These are phyloP conservation scores for Tylopilus sp. DNA, from an alignment of 1,284 basidiomycete genomes.

Conservation along the genomic window DNA sequence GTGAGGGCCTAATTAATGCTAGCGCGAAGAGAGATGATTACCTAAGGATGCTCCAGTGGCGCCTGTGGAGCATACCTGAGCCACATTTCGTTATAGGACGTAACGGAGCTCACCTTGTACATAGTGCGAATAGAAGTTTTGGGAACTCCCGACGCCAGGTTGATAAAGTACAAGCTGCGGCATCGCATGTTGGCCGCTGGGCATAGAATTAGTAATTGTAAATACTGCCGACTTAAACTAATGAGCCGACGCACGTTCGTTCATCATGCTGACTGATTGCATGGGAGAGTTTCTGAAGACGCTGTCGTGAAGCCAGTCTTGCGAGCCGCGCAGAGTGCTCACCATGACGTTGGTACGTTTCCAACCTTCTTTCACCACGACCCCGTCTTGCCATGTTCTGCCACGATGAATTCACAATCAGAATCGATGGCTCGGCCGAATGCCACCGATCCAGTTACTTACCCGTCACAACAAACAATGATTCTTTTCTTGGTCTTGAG, in stretches of 20 bases:
- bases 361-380: constrained; percentile 46
- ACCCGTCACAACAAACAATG: constrained; percentile 72
- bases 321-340: constrained; percentile 17
- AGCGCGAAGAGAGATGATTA: constrained; percentile 21
- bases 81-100: neutral
- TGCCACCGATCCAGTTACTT: constrained; percentile 16
- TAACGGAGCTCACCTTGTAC: constrained; percentile 40
- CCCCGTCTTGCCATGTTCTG: constrained; percentile 42
- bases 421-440: neutral
- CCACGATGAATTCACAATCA: neutral
- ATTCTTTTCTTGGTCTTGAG: constrained; percentile 49
- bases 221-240: neutral
- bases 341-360: constrained; percentile 64
- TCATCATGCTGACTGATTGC: constrained; percentile 54
- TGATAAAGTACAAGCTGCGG: constrained; percentile 71
- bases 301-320: too few relatives aligned
- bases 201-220: neutral
- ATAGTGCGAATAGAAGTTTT: constrained; percentile 53
- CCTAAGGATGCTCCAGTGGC: constrained; percentile 57
- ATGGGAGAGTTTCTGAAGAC: constrained; percentile 44
- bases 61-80: constrained; percentile 36
- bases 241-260: constrained; percentile 37
- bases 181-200: constrained; percentile 41
- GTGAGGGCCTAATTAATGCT: constrained; percentile 4
- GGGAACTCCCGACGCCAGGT: constrained; percentile 60